Evolutionary conservation across 2,329 filamentous ascomycete species (phyloP), one percentile per base, ranked within the genome.

Genomic region (Exophiala sp.): DNA sequence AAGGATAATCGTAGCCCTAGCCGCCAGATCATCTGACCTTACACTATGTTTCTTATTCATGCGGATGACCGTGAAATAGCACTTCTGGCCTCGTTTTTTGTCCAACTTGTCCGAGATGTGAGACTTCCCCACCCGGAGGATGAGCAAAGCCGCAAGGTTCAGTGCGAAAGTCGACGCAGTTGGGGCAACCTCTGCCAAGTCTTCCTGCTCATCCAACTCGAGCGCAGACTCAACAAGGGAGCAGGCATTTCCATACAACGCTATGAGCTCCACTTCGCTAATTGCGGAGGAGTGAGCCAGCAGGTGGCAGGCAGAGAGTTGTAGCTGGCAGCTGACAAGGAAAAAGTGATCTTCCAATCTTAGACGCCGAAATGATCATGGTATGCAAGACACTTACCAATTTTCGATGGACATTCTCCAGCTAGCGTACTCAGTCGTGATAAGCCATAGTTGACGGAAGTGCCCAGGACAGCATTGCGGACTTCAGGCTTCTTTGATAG

Each of bases 31-130:
- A n/a, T 58, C 51, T 3, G 47, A 34, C 36, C 44, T 18, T 5
- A 60, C 51, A n/a, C 50, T 46, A n/a, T 50, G 51, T 29, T 52
- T 54, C 46, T 57, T 50, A 47, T 44, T 40, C 18, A 59, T 18
- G 11, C 50, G 39, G 39, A 55, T 57, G 14, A 42, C 44, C 8
- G 47, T 39, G 50, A 61, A 61, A 46, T 51, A 57, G 33, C 48
- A 52, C 34, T 21, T 53, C 21, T 54, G 52, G 12, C 50, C 56
- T 16, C 52, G 39, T 21, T 35, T 39, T 14, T 42, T n/a, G 33
- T 57, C 57, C 11, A 60, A 44, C 11, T 18, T 29, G 3, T 49
- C 34, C 12, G 34, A 35, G n/a, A 50, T 38, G 35, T 41, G 43
- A 24, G 40, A 50, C 18, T 52, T 55, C 16, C 45, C 52, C 9